phyloP scores from a whole-genome alignment of 352 stramenopile genomes.

The Phytophthora chlamydospora region DNA sequence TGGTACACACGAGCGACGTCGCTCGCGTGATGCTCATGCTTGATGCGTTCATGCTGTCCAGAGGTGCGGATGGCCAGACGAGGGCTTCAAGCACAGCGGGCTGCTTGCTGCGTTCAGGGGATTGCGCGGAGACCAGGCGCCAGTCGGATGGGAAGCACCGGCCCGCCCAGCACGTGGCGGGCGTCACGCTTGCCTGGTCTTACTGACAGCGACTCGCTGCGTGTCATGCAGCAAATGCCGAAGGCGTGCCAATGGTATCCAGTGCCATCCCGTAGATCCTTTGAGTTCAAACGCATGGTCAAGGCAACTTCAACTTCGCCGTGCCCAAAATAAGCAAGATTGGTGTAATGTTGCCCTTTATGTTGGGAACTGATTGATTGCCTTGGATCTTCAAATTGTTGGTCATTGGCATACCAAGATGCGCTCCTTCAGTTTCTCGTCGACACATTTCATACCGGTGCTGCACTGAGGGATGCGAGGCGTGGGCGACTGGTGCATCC shows the following conservation, averaged over 20 bases:
- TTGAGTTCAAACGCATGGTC: constrained; percentile 1
- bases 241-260: no score
- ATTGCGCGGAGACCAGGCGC: constrained; percentile 15
- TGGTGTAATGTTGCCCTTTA: not conserved
- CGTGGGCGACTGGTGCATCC: no score
- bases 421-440: constrained; percentile 5
- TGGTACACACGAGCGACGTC: not conserved
- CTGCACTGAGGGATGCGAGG: not conserved
- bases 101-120: constrained; percentile 6
- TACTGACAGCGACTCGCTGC: no score
- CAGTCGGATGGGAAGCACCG: constrained; percentile 19
- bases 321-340: constrained; percentile 3
- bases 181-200: no score
- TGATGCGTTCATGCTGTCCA: constrained; percentile 8
- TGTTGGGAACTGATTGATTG: no score
- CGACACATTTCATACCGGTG: constrained; percentile 9
- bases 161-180: not conserved
- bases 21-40: constrained; percentile 19
- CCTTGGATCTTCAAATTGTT: constrained; percentile 1
- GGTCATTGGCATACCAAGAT: constrained; percentile 13
- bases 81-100: constrained; percentile 17
- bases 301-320: constrained; percentile 22
- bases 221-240: no score
- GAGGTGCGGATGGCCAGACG: not conserved
- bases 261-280: no score